phyloP scores from a whole-genome alignment of 1,284 basidiomycete species.

The Leccinum griseonigrum region DNA sequence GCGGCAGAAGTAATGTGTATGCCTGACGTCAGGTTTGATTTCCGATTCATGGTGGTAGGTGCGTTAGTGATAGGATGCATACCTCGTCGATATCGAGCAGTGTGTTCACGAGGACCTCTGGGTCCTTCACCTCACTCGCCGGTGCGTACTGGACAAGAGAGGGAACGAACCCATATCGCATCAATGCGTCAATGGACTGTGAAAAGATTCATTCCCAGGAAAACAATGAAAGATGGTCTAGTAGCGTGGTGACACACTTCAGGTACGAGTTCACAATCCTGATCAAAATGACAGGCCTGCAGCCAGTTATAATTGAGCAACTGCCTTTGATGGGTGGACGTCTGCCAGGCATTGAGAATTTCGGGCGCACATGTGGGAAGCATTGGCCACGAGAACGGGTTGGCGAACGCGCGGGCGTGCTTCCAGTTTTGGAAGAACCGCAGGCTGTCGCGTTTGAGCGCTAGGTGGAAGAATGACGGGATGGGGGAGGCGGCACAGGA shows the following conservation, averaged over 20 bases:
- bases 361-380: conserved; percentile 25
- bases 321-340: conserved; percentile 26
- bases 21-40: conserved; percentile 17
- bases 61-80: conserved; percentile 2
- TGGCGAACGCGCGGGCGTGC: conserved; percentile 31
- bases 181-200: conserved; percentile 29
- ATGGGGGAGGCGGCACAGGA: not conserved
- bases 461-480: conserved; percentile 7
- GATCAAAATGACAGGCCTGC: conserved; percentile 28
- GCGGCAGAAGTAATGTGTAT: conserved; percentile 21
- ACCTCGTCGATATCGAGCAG: conserved; percentile 31
- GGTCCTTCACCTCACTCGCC: conserved; percentile 23
- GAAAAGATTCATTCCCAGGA: not conserved
- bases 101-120: conserved; percentile 17
- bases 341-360: conserved; percentile 27
- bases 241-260: conserved; percentile 14
- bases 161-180: conserved; percentile 27
- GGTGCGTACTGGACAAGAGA: conserved; percentile 23
- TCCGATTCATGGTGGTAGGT: not conserved
- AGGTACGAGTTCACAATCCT: conserved; percentile 20
- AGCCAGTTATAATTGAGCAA: conserved; percentile 33
- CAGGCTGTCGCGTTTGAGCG: conserved; percentile 19
- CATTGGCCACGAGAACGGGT: conserved; percentile 34
- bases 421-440: conserved; percentile 34
- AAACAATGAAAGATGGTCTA: not conserved